Conservation (phyloP, 2,329 filamentous ascomycete genomes). For the Diaporthe sp. region DNA sequence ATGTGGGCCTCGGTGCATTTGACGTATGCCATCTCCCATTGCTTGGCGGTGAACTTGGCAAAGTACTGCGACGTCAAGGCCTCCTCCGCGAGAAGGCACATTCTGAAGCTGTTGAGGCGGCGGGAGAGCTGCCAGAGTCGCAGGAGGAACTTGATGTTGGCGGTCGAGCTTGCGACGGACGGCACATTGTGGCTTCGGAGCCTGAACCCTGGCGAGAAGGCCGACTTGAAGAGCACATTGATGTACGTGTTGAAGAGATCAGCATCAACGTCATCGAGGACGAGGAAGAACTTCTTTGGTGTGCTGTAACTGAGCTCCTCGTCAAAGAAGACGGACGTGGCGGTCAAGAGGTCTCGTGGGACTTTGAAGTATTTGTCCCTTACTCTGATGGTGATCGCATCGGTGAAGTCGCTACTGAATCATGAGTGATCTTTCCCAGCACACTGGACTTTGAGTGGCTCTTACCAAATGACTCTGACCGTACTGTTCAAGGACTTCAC, state of each 20-base stretch:
- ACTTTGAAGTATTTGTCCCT: neutral
- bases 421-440: neutral
- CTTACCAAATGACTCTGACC: neutral
- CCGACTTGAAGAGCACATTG: neutral
- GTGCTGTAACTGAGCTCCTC: neutral
- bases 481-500: neutral
- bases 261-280: neutral
- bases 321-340: neutral
- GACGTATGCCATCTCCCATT: neutral
- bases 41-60: slow-evolving; percentile 5
- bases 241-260: slow-evolving; percentile 15
- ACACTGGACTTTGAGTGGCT: neutral
- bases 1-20: neutral
- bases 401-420: neutral
- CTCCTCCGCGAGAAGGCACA: slow-evolving; percentile 42
- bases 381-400: neutral
- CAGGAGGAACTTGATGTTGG: slow-evolving; percentile 32
- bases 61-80: slow-evolving; percentile 42
- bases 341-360: neutral
- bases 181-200: slow-evolving; percentile 39
- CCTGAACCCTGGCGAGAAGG: slow-evolving; percentile 35
- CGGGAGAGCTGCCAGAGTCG: slow-evolving; percentile 45
- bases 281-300: slow-evolving; percentile 7
- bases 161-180: too few relatives aligned
- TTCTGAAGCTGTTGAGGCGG: slow-evolving; percentile 42